phyloP scores from a whole-genome alignment of 352 stramenopile species.

The Pythium phragmitis region DNA sequence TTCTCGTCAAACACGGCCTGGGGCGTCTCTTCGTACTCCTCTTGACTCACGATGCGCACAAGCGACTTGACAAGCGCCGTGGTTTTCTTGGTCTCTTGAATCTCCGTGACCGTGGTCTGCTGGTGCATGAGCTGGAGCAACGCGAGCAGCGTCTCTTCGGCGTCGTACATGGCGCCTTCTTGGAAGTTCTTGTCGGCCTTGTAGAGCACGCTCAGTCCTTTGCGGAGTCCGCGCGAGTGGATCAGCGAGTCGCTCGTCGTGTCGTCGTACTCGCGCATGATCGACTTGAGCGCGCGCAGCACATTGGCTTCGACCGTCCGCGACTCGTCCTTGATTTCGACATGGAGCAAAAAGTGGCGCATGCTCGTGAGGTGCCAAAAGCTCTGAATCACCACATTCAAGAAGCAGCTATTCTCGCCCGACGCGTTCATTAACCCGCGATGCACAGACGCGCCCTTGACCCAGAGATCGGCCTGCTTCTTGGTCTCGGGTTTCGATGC shows the following conservation, averaged over 20 bases:
- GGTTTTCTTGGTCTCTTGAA: constrained; percentile 73
- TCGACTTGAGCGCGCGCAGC: constrained; percentile 64
- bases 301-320: constrained; percentile 73
- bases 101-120: constrained; percentile 68
- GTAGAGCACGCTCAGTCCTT: constrained; percentile 85
- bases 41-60: constrained; percentile 65
- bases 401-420: constrained; percentile 90
- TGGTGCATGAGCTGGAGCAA: constrained; percentile 87
- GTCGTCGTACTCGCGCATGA: constrained; percentile 86
- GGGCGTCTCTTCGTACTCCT: constrained; percentile 58
- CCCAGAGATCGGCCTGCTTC: constrained; percentile 73
- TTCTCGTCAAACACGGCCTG: constrained; percentile 82
- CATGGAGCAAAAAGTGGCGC: constrained; percentile 80
- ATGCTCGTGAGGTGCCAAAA: constrained; percentile 90
- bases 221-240: constrained; percentile 75
- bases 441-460: constrained; percentile 81
- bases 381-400: constrained; percentile 91
- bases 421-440: constrained; percentile 64
- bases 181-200: constrained; percentile 83
- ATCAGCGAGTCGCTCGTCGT: constrained; percentile 66
- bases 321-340: constrained; percentile 83
- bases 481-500: constrained; percentile 31
- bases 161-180: constrained; percentile 87
- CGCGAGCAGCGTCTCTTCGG: constrained; percentile 81
- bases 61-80: constrained; percentile 72